A percentile compares a stretch with the other conserved stretches of the same genome.
Conservation (phyloP, 352 stramenopile genomes). For the Pythium folliculosum region DNA sequence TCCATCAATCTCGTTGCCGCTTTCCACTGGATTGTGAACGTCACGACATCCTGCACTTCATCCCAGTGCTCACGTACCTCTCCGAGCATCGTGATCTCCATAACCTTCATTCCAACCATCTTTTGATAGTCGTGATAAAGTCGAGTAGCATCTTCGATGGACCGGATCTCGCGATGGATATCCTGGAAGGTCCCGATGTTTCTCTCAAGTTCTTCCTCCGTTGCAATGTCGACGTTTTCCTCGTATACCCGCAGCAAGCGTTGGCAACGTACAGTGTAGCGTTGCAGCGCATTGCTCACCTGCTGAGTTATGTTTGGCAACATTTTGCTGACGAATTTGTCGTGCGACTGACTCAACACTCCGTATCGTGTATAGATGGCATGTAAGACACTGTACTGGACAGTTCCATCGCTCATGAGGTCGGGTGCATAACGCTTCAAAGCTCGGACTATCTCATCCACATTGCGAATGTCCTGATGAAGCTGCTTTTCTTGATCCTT, state of each 20-base stretch:
- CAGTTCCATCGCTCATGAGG: conserved; percentile 28
- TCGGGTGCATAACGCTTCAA: conserved; percentile 47
- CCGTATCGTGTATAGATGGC: conserved; percentile 51
- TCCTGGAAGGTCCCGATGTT: conserved; percentile 56
- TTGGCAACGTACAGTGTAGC: conserved; percentile 53
- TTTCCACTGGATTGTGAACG: conserved; percentile 52
- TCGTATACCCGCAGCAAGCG: conserved; percentile 54
- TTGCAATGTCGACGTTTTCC: conserved; percentile 44
- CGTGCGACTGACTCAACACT: conserved; percentile 45
- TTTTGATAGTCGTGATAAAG: conserved; percentile 75
- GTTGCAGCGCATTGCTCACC: conserved; percentile 56
- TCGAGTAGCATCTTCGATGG: conserved; percentile 50
- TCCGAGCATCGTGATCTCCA: conserved; percentile 48
- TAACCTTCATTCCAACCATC: conserved; percentile 67
- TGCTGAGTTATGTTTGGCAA: conserved; percentile 71
- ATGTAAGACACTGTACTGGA: conserved; percentile 57
- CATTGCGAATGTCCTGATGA: conserved; percentile 67
- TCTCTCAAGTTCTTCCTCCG: conserved; percentile 61
- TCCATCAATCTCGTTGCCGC: conserved; percentile 50
- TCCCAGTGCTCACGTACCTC: conserved; percentile 50
- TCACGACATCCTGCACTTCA: conserved; percentile 60
- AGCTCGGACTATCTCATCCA: conserved; percentile 60
- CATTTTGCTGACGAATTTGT: conserved; percentile 68
- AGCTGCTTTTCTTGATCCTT: conserved; percentile 60
- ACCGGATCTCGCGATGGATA: conserved; percentile 42